phyloP scores from a whole-genome alignment of 163 green algal species.

The Chlamydomonas reinhardtii region DNA sequence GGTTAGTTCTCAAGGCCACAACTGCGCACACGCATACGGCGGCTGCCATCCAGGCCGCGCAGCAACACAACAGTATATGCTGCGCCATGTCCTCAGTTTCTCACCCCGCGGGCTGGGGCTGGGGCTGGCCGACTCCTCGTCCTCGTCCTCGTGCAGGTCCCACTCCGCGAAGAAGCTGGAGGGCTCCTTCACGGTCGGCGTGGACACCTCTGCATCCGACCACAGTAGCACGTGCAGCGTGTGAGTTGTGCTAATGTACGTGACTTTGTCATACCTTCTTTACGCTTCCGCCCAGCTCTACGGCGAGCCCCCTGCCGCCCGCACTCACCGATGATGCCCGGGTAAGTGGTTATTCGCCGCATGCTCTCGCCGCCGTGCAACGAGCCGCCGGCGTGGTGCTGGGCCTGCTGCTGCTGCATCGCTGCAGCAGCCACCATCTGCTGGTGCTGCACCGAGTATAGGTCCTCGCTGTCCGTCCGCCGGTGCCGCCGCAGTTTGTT shows the following conservation, averaged over 20 bases:
- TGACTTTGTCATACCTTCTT: no score
- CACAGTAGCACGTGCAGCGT: neutral
- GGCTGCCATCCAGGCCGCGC: no score
- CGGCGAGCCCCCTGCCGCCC: no score
- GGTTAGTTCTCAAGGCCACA: no score
- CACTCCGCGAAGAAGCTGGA: conserved; percentile 27
- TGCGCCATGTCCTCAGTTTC: neutral
- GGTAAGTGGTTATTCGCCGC: conserved; percentile 39
- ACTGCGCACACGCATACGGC: no score
- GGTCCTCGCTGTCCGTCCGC: conserved; percentile 56
- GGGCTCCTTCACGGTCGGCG: neutral
- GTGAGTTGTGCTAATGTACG: no score
- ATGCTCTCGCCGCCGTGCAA: conserved; percentile 29
- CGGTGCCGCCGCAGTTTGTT: conserved; percentile 58
- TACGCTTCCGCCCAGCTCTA: no score
- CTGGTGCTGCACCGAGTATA: conserved; percentile 24
- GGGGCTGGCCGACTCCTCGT: conserved; percentile 2
- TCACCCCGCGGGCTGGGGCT: conserved; percentile 20
- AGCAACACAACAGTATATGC: no score
- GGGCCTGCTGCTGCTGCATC: no score
- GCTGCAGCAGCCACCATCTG: neutral
- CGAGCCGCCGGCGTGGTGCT: neutral
- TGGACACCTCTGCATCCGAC: neutral
- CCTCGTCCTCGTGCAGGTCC: conserved; percentile 24
- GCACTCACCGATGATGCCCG: neutral